Percentiles rank a stretch among this genome's conserved stretches.
phyloP scores from a whole-genome alignment of 2,329 filamentous ascomycete species.

The Colletotrichum australisinense region DNA sequence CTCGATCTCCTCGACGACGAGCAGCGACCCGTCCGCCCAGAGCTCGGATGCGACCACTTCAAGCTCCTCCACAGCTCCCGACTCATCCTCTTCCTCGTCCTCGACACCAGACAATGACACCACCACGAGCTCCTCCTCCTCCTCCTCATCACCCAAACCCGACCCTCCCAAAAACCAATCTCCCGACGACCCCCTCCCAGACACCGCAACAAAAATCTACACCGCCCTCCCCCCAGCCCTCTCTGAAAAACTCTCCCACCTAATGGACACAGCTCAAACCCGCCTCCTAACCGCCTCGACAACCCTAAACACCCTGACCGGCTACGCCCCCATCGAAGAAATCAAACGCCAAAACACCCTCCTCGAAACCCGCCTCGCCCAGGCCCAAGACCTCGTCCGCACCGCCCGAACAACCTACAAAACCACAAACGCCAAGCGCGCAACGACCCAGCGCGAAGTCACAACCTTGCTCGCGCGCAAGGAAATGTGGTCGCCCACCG shows the following conservation, averaged over 20 bases:
- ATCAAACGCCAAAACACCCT: constrained; percentile 82
- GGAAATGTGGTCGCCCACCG: constrained; percentile 86
- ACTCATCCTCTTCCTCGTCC: constrained; percentile 12
- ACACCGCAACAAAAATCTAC: constrained; percentile 28
- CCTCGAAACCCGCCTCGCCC: constrained; percentile 69
- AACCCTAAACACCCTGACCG: constrained; percentile 92
- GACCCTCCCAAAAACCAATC: background rate
- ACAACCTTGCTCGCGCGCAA: constrained; percentile 94
- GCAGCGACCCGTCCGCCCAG: background rate
- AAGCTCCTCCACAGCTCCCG: background rate
- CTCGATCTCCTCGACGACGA: background rate
- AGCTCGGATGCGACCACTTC: constrained; percentile 10
- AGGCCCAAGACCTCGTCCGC: constrained; percentile 74
- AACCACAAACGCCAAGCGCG: constrained; percentile 83
- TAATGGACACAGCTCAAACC: constrained; percentile 92
- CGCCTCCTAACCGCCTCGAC: constrained; percentile 88
- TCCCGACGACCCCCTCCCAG: constrained; percentile 18
- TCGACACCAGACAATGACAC: constrained; percentile 7
- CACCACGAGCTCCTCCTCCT: background rate
- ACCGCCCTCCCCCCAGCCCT: constrained; percentile 52
- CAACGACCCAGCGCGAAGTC: constrained; percentile 93
- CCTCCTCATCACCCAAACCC: background rate
- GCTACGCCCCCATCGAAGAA: constrained; percentile 90
- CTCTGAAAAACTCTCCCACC: constrained; percentile 66
- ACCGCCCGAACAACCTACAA: constrained; percentile 82